Conservation (phyloP, 352 stramenopile species). For the Pythium plurisporium region DNA sequence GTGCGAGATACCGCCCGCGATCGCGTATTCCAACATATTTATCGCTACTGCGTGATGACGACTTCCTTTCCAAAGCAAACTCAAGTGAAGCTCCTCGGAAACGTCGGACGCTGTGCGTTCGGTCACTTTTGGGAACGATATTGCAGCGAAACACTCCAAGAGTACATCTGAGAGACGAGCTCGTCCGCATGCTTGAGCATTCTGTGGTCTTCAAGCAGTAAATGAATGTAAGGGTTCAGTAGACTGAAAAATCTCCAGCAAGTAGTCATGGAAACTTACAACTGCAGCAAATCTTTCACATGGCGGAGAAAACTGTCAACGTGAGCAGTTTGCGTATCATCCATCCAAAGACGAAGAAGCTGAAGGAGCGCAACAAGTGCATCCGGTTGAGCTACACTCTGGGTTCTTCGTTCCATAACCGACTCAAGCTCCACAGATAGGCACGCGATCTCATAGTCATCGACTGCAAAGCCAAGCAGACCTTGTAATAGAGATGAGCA, state of each 20-base stretch:
- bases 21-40: conserved; percentile 9
- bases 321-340: neutral
- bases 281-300: conserved; percentile 2
- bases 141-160: conserved; percentile 10
- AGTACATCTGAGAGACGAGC: conserved; percentile 15
- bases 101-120: neutral
- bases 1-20: conserved; percentile 10
- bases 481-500: neutral
- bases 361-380: conserved; percentile 16
- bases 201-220: conserved; percentile 20
- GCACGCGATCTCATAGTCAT: conserved; percentile 5
- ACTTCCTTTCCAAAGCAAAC: conserved; percentile 6
- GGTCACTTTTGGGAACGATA: too few relatives aligned
- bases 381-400: conserved; percentile 12
- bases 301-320: conserved; percentile 7
- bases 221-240: too few relatives aligned
- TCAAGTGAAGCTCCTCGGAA: neutral
- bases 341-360: conserved; percentile 19
- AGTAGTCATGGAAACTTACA: conserved; percentile 6
- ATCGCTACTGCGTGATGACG: neutral
- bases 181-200: conserved; percentile 7
- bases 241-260: too few relatives aligned
- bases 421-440: neutral
- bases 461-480: conserved; percentile 9
- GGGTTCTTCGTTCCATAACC: neutral